These are phyloP conservation scores for Plasmodium vivax DNA, from an alignment of 169 alveolate genomes.

Conservation along the genomic window DNA sequence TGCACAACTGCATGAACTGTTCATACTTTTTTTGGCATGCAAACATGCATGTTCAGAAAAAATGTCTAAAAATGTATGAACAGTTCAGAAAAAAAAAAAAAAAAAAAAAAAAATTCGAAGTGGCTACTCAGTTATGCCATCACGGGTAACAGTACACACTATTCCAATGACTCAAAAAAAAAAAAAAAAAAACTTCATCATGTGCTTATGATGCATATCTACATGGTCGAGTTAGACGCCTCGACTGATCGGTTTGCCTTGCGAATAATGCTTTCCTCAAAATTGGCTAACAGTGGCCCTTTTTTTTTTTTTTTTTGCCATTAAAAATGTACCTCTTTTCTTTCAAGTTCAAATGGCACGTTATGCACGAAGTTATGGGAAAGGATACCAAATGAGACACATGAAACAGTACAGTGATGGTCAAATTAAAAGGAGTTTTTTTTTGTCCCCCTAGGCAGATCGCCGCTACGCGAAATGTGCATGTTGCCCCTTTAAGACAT, in stretches of 20 bases:
- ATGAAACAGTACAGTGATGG: neutral
- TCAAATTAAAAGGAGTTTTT: neutral
- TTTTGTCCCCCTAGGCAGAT: neutral
- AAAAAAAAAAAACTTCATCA: neutral
- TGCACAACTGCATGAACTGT: neutral
- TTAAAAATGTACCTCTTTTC: neutral
- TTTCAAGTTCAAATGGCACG: neutral
- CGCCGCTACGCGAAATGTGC: neutral
- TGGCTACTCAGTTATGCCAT: neutral
- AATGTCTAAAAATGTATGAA: conserved; percentile 53
- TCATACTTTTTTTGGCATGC: conserved; percentile 12
- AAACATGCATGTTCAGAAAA: conserved; percentile 50
- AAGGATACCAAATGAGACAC: neutral
- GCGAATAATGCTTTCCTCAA: neutral
- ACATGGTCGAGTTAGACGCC: conserved; percentile 5
- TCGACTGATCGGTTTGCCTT: neutral
- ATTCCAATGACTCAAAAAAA: neutral
- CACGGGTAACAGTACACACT: neutral
- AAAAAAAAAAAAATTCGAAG: neutral
- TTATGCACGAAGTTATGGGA: neutral
- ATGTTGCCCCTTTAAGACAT: neutral
- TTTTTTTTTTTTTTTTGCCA: neutral
- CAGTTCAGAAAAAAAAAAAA: conserved; percentile 31
- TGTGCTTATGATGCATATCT: neutral
- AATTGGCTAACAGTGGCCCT: neutral